Conservation (phyloP, 306 rosid genomes). For the Cucumis cinereus region DNA sequence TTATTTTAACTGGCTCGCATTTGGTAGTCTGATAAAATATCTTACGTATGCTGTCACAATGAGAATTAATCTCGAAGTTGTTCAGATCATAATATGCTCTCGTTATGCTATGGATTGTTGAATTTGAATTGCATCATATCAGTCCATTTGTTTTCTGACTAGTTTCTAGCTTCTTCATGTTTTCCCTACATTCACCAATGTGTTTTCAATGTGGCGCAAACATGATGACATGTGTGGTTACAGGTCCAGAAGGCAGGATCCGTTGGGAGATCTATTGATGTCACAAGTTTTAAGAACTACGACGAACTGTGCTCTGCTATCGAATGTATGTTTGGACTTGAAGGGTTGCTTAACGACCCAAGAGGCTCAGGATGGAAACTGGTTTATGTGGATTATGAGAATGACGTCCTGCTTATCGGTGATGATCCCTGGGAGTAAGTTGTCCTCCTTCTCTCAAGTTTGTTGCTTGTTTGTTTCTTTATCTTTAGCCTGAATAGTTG, state of each 20-base stretch:
- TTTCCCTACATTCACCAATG: background rate
- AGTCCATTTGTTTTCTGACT: background rate
- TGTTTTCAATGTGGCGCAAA: background rate
- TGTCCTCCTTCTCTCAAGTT: background rate
- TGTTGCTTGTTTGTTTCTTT: background rate
- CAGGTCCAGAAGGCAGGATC: constrained; percentile 97
- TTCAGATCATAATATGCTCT: background rate
- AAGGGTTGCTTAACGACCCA: constrained; percentile 73
- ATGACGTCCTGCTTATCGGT: constrained; percentile 78
- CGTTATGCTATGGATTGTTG: background rate
- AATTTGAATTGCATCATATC: background rate
- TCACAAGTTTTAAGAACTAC: constrained; percentile 67
- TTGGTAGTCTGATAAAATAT: background rate
- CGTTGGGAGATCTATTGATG: constrained; percentile 89
- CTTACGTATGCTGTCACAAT: background rate
- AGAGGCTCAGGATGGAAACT: constrained; percentile 88
- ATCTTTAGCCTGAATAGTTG: background rate
- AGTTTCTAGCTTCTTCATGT: background rate
- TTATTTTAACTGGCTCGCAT: background rate
- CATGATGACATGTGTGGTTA: background rate
- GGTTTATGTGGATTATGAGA: constrained; percentile 88
- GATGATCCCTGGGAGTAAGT: constrained; percentile 99
- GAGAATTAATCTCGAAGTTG: background rate
- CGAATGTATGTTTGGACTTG: constrained; percentile 86
- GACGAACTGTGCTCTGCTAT: constrained; percentile 67